Evolutionary conservation across 345 rosid species (phyloP), one percentile per base, ranked within the genome.

Genomic region (Psidium friedrichsthalianum): DNA sequence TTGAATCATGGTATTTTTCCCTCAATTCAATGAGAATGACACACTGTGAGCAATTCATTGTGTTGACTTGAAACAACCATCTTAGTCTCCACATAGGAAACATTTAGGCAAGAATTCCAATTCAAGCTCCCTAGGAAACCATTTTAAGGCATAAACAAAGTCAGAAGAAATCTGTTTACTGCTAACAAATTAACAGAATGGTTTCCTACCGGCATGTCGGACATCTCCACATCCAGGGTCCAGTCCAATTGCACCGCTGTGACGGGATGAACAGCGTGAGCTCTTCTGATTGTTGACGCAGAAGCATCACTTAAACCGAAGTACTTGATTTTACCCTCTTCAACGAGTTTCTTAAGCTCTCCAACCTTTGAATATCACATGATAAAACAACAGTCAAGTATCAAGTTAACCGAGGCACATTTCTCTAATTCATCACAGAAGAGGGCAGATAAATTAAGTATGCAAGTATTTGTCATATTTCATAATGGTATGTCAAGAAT

Each of bases 221-320:
- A 94, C 85, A 95, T 94, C 90, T 96, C 96, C 49, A 91, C 96
- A 86, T 94, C 94, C 64, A 96, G 87, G 3, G 98, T 94, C 98
- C 98, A 94, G 83, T 94, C 98, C 53, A 94, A 86, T 69, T 94
- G 96, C 20, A 94, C 90, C 5, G 94, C 96, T 16, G 94, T 94
- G 49, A 94, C 86, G 0, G 98, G 98, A 80, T 94, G 98, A 89
- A 94, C 92, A 44, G 93, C 95, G 85, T 94, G 96, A 25, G 96
- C 98, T 83, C 98, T 87, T 89, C 94, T 92, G 81, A 96, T 94
- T 44, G 96, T 94, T 42, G 98, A 92, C 29, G 96, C 94, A 20
- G 96, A 96, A 55, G 96, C 98, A 90, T 96, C 95, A 1, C 96
- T 94, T 22, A 96, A 85, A 64, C 95, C 98, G 0, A 93, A 83